Evolutionary conservation across 768 basidiomycete genomes (phyloP).

Genomic region (Trametes meyenii): DNA sequence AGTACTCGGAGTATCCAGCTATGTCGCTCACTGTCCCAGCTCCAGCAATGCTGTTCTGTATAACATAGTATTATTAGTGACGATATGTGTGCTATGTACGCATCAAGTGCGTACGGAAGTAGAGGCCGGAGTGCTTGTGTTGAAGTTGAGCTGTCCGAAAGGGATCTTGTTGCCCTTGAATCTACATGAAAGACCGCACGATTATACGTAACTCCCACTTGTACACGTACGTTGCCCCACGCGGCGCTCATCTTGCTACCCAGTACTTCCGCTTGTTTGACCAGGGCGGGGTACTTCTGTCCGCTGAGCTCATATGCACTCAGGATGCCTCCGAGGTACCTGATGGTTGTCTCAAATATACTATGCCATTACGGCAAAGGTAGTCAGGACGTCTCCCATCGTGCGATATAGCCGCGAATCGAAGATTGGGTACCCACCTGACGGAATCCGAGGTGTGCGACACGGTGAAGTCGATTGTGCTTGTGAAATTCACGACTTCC

Average conservation of each 20-base stretch:
- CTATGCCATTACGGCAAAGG: slow-evolving; percentile 34
- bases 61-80: slow-evolving; percentile 33
- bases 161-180: too few relatives aligned
- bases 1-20: too few relatives aligned
- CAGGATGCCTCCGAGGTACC: slow-evolving; percentile 67
- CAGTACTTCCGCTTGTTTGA: slow-evolving; percentile 64
- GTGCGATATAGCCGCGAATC: too few relatives aligned
- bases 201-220: too few relatives aligned
- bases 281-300: slow-evolving; percentile 47
- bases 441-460: slow-evolving; percentile 50
- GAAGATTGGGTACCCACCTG: slow-evolving; percentile 39
- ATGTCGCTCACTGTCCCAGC: slow-evolving; percentile 46
- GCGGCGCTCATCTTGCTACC: slow-evolving; percentile 65
- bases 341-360: slow-evolving; percentile 78
- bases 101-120: slow-evolving; percentile 33
- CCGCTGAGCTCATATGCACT: slow-evolving; percentile 72
- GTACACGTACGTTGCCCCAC: too few relatives aligned
- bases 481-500: slow-evolving; percentile 56
- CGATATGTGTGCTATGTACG: too few relatives aligned
- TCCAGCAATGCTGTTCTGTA: slow-evolving; percentile 48
- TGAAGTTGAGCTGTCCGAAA: slow-evolving; percentile 42
- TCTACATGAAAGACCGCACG: too few relatives aligned
- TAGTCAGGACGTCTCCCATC: not conserved
- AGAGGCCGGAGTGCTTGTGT: slow-evolving; percentile 35
- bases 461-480: slow-evolving; percentile 55